A percentile compares a stretch with the other conserved stretches of the same genome.
Evolutionary conservation across 345 rosid species (phyloP).

Genomic region (Pseudoturritis turrita): DNA sequence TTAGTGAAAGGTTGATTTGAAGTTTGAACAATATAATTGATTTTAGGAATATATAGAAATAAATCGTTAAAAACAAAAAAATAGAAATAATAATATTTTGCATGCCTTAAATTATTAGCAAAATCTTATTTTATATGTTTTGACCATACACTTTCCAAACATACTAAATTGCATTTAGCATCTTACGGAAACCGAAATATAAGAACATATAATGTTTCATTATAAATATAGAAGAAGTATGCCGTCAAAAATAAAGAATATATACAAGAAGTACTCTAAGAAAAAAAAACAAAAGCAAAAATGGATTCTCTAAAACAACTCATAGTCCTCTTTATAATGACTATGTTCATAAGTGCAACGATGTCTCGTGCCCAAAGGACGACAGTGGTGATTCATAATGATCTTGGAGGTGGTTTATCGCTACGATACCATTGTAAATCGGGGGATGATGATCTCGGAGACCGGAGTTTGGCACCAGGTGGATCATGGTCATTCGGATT

Average conservation of each 20-base stretch:
- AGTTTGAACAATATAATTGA: background rate
- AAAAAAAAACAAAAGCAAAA: background rate
- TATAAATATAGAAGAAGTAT: too few relatives aligned
- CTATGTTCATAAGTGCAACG: background rate
- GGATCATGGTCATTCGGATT: slow-evolving; percentile 7
- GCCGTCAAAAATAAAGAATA: too few relatives aligned
- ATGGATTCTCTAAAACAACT: background rate
- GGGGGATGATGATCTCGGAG: background rate
- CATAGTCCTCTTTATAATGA: background rate
- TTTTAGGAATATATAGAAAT: background rate
- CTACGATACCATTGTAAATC: slow-evolving; percentile 1
- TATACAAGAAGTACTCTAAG: too few relatives aligned
- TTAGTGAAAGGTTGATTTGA: background rate
- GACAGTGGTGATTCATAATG: background rate
- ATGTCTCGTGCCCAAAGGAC: background rate
- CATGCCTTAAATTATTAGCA: background rate
- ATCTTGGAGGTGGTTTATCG: background rate
- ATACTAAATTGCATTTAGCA: background rate
- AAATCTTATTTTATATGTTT: background rate
- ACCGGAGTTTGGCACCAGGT: background rate
- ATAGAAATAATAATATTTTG: background rate
- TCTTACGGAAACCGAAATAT: background rate
- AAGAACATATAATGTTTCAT: background rate
- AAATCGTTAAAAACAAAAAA: background rate
- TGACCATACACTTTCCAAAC: background rate